Evolutionary conservation across 1,284 basidiomycete species (phyloP).

Genomic region (Hypsizygus ulmarius): DNA sequence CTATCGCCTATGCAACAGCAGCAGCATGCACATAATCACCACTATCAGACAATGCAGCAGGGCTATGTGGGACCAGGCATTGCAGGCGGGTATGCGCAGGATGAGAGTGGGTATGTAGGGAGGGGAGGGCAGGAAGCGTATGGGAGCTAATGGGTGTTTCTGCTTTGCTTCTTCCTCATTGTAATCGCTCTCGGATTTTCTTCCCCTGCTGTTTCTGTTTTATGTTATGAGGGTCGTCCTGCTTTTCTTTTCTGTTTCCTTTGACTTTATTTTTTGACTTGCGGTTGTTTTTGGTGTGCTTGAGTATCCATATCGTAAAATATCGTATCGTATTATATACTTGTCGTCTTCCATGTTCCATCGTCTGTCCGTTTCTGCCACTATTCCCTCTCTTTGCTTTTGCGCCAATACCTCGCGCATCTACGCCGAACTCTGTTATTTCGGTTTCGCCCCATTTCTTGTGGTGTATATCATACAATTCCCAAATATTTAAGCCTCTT

Average conservation of each 20-base stretch:
- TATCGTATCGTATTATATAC: slow-evolving; percentile 5
- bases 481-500: too few relatives aligned
- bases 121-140: not conserved
- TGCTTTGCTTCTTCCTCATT: slow-evolving; percentile 1
- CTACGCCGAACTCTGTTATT: too few relatives aligned
- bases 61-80: slow-evolving; percentile 1
- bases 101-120: not conserved
- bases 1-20: not conserved
- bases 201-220: not conserved
- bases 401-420: too few relatives aligned
- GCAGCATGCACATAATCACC: slow-evolving; percentile 8
- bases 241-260: not conserved
- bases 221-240: not conserved
- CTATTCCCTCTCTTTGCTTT: too few relatives aligned
- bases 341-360: not conserved
- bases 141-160: not conserved
- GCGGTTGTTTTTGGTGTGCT: not conserved
- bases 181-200: not conserved
- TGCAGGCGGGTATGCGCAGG: not conserved
- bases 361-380: too few relatives aligned
- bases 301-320: not conserved
- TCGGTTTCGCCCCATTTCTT: too few relatives aligned
- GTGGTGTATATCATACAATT: too few relatives aligned
- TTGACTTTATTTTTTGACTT: not conserved
- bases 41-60: slow-evolving; percentile 10